Base-by-base conservation (phyloP, 2,329 filamentous ascomycete species). In the Fusarium nisikadoi region DNA sequence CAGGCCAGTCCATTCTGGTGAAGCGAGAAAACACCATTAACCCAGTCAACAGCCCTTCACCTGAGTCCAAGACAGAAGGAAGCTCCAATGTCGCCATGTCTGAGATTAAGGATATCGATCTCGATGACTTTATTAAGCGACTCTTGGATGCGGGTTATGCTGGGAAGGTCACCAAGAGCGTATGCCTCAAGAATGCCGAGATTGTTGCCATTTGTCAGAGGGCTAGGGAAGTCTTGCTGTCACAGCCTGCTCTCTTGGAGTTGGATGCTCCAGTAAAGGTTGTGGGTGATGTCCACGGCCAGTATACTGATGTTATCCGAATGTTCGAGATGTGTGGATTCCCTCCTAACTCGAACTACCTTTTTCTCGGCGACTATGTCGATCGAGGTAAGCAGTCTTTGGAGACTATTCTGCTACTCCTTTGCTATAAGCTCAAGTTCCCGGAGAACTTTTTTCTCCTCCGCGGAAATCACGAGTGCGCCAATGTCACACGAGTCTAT, bases 381-480 rank as follows among this genome's bases (percentile, higher is more conserved):
- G 96, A 99, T 83, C 92, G 96, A 86, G 96, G 96, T 86, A 98
- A 99, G 89, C 96, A 99, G 85, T 98, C 95, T 41, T 91, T 99
- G 56, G 96, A 99, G 87, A 98, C 96, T 76, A 98, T 99, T 84
- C 97, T 94, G 86, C 88, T 99, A 71, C 89, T 99, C 62, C 90
- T 99, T 55, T 94, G 94, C 71, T 99, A 98, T 90, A 99, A 99
- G 90, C 97, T 99, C 90, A 98, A 98, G 87, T 98, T 97, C 83
- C 96, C 96, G 49, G 96, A 99, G 86, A 99, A 99, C 87, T 98
- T 99, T 87, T 99, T 99, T 87, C 93, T 99, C 76, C 90, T 99
- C 66, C 94, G 96, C 75, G 96, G 96, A 74, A 99, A 99, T 87
- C 96, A 99, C 87, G 96, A 99, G 84, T 98, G 96, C 85, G 96